Evolutionary conservation across 2,329 filamentous ascomycete genomes (phyloP).

Genomic region (Talaromyces atroroseus): DNA sequence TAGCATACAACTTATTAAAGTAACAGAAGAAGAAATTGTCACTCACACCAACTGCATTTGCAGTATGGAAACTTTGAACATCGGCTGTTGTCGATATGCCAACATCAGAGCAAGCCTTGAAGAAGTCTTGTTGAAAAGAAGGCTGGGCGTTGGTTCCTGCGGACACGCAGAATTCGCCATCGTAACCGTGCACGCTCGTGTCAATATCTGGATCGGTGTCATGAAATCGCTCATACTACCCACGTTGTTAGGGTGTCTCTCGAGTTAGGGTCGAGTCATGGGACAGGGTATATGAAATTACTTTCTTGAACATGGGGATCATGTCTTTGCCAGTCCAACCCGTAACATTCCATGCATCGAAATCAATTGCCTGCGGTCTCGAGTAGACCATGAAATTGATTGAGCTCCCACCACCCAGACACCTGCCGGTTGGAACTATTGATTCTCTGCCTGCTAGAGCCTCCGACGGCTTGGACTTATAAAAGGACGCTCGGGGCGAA

Average conservation of each 20-base stretch:
- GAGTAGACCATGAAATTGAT: constrained; percentile 54
- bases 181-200: constrained; percentile 16
- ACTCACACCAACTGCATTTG: constrained; percentile 17
- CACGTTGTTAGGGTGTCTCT: background rate
- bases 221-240: constrained; percentile 17
- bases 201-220: constrained; percentile 15
- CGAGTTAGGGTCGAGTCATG: background rate
- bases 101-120: constrained; percentile 13
- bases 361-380: constrained; percentile 34
- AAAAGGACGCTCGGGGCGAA: constrained; percentile 49
- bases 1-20: no score
- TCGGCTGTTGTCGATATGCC: constrained; percentile 15
- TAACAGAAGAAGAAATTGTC: background rate
- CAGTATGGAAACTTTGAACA: constrained; percentile 14
- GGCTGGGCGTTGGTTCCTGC: constrained; percentile 16
- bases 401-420: constrained; percentile 59
- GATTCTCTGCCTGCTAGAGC: constrained; percentile 21
- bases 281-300: background rate
- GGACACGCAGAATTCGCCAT: constrained; percentile 16
- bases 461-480: constrained; percentile 43
- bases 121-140: constrained; percentile 17
- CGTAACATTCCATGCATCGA: constrained; percentile 48
- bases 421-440: constrained; percentile 42
- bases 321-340: constrained; percentile 52
- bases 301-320: constrained; percentile 49